Evolutionary conservation across 2,329 filamentous ascomycete species (phyloP).

Genomic region (Ophiostoma sp.): DNA sequence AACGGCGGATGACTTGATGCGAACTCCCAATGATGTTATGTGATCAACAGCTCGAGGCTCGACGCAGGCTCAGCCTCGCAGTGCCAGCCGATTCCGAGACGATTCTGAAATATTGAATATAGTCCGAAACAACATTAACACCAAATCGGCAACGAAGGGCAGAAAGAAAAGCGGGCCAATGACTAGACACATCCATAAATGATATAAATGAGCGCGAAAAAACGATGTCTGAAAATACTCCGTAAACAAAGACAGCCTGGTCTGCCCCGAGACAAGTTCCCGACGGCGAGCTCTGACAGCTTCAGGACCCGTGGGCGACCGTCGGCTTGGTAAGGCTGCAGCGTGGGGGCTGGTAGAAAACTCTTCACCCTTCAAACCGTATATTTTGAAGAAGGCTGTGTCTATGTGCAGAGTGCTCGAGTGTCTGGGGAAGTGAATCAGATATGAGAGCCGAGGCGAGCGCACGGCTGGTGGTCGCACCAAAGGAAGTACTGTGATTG

Average conservation of each 20-base stretch:
- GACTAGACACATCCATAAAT: not conserved
- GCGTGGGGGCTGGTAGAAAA: not conserved
- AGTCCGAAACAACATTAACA: not conserved
- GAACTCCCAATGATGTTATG: not conserved
- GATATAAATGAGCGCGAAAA: not conserved
- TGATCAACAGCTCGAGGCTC: not conserved
- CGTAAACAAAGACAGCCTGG: not conserved
- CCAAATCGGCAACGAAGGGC: not conserved
- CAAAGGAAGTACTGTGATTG: not conserved
- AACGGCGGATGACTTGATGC: not conserved
- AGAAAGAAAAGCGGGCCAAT: not conserved
- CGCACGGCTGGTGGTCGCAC: not conserved
- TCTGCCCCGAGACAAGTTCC: not conserved
- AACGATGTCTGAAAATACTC: not conserved
- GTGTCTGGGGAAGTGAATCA: not conserved
- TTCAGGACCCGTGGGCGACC: not conserved
- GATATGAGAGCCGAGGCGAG: not conserved
- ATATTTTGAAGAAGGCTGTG: not conserved
- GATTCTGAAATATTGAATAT: not conserved
- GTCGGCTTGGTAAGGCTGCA: slow-evolving; percentile 8
- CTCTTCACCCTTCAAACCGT: not conserved
- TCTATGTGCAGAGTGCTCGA: not conserved
- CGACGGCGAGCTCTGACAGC: not conserved
- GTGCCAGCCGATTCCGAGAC: not conserved
- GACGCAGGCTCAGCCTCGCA: not conserved